Evolutionary conservation across 2,329 filamentous ascomycete genomes (phyloP), one percentile per base, ranked within the genome.

Genomic region (Triangularia verruculosa): DNA sequence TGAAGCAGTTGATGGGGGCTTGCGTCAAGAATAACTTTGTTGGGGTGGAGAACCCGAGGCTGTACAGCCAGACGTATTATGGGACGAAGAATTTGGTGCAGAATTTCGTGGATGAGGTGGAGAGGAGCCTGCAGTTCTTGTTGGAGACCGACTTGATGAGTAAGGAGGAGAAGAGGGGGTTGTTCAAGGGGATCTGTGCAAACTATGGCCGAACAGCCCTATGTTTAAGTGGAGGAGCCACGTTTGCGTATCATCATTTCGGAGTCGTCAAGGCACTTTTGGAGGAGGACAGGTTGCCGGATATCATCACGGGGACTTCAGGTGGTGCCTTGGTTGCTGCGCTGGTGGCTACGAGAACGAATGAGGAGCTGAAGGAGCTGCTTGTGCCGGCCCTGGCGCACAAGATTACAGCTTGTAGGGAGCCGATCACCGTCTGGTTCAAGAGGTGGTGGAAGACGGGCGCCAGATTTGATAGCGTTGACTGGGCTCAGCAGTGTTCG

Each of bases 21-120:
- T 98, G 93, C 74, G 90, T 97, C 70, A 99, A 97, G 83, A 96
- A 93, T 77, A 98, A 99, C 74, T 99, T 98, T 77, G 92, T 92
- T 17, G 95, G 95, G 0, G 89, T 97, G 13, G 95, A 99, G 76
- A 98, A 97, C 71, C 88, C 94, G 9, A 86, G 92, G 61, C 79
- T 99, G n/a, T 99, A 99, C 75, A 96, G 92, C 71, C 93, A 98
- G 78, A 96, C 94, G 2, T 99, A 99, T 74, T 97, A 93, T 70
- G 95, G 95, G 30, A 98, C 95, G n/a, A 99, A 99, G 77, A 87
- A 95, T 66, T 78, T 97, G 68, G 91, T 97, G 28, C 95, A 98
- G 76, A 88, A 89, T 61, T 98, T 94, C 72, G 80, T 97, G 53
- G 92, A 97, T 66, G 93, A 98, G 77, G 89, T 90, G 57, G 88